These are phyloP conservation scores for Chalara sp. DNA, from an alignment of 2,329 filamentous ascomycete genomes.

Conservation along the genomic window DNA sequence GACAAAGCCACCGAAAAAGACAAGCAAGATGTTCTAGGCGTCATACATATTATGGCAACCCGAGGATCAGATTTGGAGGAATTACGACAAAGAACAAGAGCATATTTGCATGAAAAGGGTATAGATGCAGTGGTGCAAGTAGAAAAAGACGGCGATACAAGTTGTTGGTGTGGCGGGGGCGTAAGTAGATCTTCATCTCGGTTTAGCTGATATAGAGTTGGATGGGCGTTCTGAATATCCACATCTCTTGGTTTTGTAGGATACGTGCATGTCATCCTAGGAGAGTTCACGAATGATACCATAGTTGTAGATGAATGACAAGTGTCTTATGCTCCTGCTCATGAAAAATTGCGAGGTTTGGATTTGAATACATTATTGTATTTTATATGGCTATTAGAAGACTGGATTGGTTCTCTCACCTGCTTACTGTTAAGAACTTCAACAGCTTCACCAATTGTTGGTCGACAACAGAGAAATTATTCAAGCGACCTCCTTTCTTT, in stretches of 20 bases:
- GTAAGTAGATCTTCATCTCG: constrained; percentile 1
- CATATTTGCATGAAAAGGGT: constrained; percentile 62
- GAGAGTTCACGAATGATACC: background rate
- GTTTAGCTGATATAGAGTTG: background rate
- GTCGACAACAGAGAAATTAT: too few species aligned
- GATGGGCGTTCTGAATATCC: background rate
- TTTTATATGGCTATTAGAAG: too few species aligned
- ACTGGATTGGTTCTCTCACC: too few species aligned
- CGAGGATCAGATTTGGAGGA: constrained; percentile 71
- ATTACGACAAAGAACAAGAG: constrained; percentile 68
- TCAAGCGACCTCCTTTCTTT: too few species aligned
- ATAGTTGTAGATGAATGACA: background rate
- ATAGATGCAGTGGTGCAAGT: constrained; percentile 85
- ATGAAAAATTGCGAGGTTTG: too few species aligned
- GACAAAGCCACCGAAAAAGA: constrained; percentile 43
- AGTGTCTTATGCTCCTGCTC: too few species aligned
- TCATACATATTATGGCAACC: constrained; percentile 78
- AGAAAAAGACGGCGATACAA: constrained; percentile 70
- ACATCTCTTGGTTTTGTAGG: background rate
- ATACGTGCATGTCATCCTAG: background rate
- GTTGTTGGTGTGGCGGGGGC: constrained; percentile 50
- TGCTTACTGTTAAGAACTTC: too few species aligned
- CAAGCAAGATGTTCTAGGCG: constrained; percentile 60
- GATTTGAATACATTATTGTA: too few species aligned
- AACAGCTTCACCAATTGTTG: too few species aligned